Evolutionary conservation across 352 stramenopile genomes (phyloP).

Genomic region (Globisporangium cylindrosporum): DNA sequence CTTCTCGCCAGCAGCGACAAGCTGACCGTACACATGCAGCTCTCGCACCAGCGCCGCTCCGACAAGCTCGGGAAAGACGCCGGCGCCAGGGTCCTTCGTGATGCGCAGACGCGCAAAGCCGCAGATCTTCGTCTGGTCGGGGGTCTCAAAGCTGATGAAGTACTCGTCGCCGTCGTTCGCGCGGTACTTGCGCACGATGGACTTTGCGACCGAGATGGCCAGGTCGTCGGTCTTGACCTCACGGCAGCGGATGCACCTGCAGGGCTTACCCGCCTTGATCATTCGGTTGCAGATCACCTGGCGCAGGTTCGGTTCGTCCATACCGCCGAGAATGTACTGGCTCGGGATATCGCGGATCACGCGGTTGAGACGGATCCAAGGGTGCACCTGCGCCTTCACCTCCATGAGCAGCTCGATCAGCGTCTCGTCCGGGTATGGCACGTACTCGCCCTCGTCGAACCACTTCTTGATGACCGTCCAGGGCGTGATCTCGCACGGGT

Average conservation of each 20-base stretch:
- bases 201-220: constrained; percentile 67
- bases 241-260: constrained; percentile 89
- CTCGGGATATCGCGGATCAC: constrained; percentile 93
- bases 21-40: constrained; percentile 90
- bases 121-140: constrained; percentile 88
- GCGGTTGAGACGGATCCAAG: constrained; percentile 93
- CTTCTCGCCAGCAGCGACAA: constrained; percentile 57
- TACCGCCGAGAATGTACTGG: constrained; percentile 91
- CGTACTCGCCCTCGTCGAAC: constrained; percentile 87
- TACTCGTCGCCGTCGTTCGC: constrained; percentile 88
- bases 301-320: constrained; percentile 90
- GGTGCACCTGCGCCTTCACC: constrained; percentile 89
- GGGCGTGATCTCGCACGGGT: constrained; percentile 91
- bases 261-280: constrained; percentile 62
- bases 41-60: constrained; percentile 85
- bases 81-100: constrained; percentile 54
- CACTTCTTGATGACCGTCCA: constrained; percentile 91
- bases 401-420: constrained; percentile 89
- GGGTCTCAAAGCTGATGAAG: constrained; percentile 92
- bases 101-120: constrained; percentile 88
- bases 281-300: constrained; percentile 89
- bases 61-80: constrained; percentile 73
- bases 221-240: constrained; percentile 89
- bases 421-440: constrained; percentile 87
- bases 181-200: constrained; percentile 77